Base-by-base conservation (phyloP, 2,329 filamentous ascomycete genomes). In the Alternaria consortialis region DNA sequence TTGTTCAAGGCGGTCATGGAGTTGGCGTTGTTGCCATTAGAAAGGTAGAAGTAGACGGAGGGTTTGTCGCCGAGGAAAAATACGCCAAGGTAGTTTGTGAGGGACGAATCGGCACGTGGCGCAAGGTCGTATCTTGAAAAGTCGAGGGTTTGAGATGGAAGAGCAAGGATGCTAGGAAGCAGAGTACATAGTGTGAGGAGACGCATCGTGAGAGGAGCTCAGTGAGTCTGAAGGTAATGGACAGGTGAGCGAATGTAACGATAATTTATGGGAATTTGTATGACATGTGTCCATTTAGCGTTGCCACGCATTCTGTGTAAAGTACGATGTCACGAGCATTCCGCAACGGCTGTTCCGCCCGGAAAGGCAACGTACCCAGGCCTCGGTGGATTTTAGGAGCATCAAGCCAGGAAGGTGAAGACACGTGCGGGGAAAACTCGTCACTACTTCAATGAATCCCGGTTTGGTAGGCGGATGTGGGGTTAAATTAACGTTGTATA, bases 41-140 rank as follows among this genome's bases (percentile, higher is more conserved):
- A 85, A 40, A 84, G 78, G 66, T 86, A 85, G 60, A 85, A 83
- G 69, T 86, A 86, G 2, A 86, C 81, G 52, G 81, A 83, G 0
- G 84, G 84, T 36, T 84, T 83, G 29, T 83, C 79, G 5, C 85
- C 84, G 4, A 86, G 80, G 69, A 87, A 87, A 71, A 86, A 85
- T 8, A 82, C 84, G 2, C 84, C 84, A 2, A 87, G 74, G 68
- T 86, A 87, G 2, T 84, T 83, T 0, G 81, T 82, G 2, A 85
- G 73, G 52, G 74, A 80, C 0, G 81, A 56, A 31, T 77, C 67
- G 25, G 69, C 71, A 17, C 74, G 73, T 2, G 62, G 62, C 3
- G 62, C 48, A 12, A 75, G 27, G 17, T 34, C 52, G 48, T 68
- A 64, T 27, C 59, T 55, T 15, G 65, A 60, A 53, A 76, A 68